Evolutionary conservation across 768 basidiomycete genomes (phyloP).

Genomic region (Tricholoma sp.): DNA sequence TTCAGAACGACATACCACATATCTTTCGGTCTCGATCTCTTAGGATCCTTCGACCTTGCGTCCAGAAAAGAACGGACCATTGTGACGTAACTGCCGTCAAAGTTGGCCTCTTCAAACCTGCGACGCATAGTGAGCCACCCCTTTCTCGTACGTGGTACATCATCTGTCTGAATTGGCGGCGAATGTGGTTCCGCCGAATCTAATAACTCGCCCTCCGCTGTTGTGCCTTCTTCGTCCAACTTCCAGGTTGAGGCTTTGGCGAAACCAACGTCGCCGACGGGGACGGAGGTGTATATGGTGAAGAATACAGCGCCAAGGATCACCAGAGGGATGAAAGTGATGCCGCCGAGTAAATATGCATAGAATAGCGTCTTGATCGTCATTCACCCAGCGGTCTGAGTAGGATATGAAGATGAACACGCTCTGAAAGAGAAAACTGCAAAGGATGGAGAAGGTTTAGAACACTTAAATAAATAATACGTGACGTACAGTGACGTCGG

Average conservation of each 20-base stretch:
- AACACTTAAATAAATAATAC: slow-evolving; percentile 9
- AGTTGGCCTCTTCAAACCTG: slow-evolving; percentile 63
- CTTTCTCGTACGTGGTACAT: slow-evolving; percentile 61
- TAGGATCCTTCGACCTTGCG: slow-evolving; percentile 79
- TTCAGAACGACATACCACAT: slow-evolving; percentile 92
- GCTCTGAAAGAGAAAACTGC: neutral
- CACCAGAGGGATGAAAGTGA: slow-evolving; percentile 85
- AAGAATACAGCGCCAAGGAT: slow-evolving; percentile 52
- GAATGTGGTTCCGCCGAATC: slow-evolving; percentile 22
- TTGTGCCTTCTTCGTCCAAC: slow-evolving; percentile 20
- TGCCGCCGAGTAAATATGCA: slow-evolving; percentile 83
- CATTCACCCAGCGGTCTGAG: slow-evolving; percentile 34
- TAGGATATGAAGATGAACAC: neutral
- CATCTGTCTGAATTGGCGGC: slow-evolving; percentile 35
- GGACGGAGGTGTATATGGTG: slow-evolving; percentile 79
- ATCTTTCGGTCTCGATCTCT: slow-evolving; percentile 80
- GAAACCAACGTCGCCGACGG: slow-evolving; percentile 55
- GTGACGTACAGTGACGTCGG: neutral
- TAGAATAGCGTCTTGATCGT: slow-evolving; percentile 67
- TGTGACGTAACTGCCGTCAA: slow-evolving; percentile 71
- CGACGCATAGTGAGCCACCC: slow-evolving; percentile 82
- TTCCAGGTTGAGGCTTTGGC: slow-evolving; percentile 32
- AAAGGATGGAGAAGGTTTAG: neutral
- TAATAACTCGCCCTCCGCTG: slow-evolving; percentile 23
- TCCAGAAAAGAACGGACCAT: slow-evolving; percentile 77